Conservation (phyloP, 345 rosid genomes). For the Hibiscus tridactylites region DNA sequence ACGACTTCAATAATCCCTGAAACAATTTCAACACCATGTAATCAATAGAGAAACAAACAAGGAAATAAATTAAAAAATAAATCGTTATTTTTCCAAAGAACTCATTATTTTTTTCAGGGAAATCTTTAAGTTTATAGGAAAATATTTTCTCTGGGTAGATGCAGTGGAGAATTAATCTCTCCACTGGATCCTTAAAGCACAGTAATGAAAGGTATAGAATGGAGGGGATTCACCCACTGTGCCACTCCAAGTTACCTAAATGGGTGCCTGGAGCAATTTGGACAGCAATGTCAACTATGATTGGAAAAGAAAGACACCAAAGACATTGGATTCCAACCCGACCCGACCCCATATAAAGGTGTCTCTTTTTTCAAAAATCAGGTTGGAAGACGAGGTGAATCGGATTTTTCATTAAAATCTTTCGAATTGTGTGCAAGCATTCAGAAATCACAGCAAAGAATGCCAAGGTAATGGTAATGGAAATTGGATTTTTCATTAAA, state of each 20-base stretch:
- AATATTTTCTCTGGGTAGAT: background rate
- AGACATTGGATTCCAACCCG: background rate
- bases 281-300: background rate
- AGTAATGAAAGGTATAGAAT: background rate
- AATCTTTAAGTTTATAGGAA: background rate
- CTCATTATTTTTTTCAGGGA: background rate
- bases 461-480: no score
- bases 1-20: constrained; percentile 18
- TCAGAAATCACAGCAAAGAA: no score
- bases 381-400: background rate
- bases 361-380: background rate
- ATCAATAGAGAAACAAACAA: background rate
- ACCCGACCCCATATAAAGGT: background rate
- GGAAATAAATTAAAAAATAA: background rate
- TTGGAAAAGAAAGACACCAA: background rate
- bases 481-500: background rate
- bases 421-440: no score
- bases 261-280: background rate
- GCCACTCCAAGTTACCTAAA: background rate
- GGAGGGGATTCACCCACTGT: background rate
- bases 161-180: background rate
- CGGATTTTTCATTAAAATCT: background rate
- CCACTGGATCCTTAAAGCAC: background rate
- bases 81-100: background rate
- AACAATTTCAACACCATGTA: background rate